Base-by-base conservation (phyloP, 2,329 filamentous ascomycete genomes). In the Cladosporium halotolerans region DNA sequence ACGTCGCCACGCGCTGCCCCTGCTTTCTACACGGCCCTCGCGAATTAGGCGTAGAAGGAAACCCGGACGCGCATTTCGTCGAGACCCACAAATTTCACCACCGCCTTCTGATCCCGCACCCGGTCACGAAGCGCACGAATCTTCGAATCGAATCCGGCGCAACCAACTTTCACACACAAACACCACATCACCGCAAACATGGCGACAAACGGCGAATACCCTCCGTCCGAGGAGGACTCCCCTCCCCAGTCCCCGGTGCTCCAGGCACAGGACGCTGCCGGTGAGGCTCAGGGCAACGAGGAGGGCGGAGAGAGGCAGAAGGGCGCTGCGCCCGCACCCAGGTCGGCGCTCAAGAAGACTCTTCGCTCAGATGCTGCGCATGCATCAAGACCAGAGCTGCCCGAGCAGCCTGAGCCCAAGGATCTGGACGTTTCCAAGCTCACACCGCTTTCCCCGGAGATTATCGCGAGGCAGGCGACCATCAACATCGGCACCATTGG, bases 401-500 rank as follows among this genome's bases (percentile, higher is more conserved):
- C 93, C 65, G 88, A 90, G 63, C 93, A 99, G 78, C 95, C 93
- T 61, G 88, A 99, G 63, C 89, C 93, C 66, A 84, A 86, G 71
- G 86, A 90, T 64, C 81, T 99, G 67, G 89, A 97, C 68, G 81
- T 96, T 66, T 81, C 82, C 61, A 82, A 75, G 50, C 78, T 99
- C 64, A 89, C 80, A 61, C 92, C 93, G 54, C 78, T 96, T 64
- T 95, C 92, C 13, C 90, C 91, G 62, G 92, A 97, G 72, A 97
- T 99, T 70, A 99, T 99, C 69, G 89, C 90, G 57, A 83, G 93
- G 67, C 93, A 99, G 80, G 93, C 93, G 53, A 99, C 93, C 53
- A 96, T 97, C 79, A 97, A 97, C 76, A 96, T 97, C 66, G 93
- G 92, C 61, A 96, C 93, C 57, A 97, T 99, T 73, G 92, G 92